phyloP scores from a whole-genome alignment of 495 filamentous ascomycete genomes.

The Glutinoglossum americanum region DNA sequence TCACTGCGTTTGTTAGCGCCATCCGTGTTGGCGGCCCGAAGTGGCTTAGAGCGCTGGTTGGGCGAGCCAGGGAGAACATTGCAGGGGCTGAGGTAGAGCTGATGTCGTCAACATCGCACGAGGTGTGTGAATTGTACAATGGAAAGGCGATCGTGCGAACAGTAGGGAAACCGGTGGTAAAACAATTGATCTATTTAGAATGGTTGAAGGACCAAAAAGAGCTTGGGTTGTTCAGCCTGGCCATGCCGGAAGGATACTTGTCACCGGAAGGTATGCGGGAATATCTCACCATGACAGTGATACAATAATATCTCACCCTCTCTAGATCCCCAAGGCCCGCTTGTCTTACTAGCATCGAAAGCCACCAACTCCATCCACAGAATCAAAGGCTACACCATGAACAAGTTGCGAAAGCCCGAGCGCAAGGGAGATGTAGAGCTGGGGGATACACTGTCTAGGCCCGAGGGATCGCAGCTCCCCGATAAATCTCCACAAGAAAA shows the following conservation, averaged over 20 bases:
- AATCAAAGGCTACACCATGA: no score
- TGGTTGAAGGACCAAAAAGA: background rate
- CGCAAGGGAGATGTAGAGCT: no score
- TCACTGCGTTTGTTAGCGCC: background rate
- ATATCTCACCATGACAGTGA: no score
- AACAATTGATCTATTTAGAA: background rate
- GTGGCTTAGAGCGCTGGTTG: background rate
- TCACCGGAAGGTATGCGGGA: no score
- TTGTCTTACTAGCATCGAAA: no score
- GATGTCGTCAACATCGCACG: background rate
- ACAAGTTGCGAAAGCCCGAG: no score
- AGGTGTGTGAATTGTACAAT: background rate
- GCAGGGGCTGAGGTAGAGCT: background rate
- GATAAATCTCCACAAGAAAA: no score
- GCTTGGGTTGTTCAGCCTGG: background rate
- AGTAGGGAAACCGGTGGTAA: background rate
- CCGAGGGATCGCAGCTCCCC: no score
- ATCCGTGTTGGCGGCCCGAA: background rate
- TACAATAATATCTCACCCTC: no score
- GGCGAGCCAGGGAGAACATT: background rate
- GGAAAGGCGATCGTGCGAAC: background rate
- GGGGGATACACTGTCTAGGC: no score
- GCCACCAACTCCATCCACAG: no score
- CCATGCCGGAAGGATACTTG: background rate
- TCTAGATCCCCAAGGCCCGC: no score